Evolutionary conservation across 1,284 basidiomycete genomes (phyloP).

Genomic region (Wallemia hederae): DNA sequence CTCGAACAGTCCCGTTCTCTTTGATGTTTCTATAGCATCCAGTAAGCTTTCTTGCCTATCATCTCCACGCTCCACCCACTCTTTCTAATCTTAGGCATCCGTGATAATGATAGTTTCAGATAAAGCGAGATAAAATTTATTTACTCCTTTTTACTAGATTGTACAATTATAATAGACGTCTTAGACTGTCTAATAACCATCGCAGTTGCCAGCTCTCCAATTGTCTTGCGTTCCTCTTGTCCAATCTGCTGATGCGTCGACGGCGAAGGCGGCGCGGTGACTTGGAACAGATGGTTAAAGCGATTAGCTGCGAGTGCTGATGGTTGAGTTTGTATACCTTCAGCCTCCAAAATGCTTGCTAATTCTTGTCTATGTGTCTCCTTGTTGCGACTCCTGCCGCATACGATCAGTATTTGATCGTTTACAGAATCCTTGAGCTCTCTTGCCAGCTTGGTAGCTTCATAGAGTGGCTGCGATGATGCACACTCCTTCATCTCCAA

Average conservation of each 20-base stretch:
- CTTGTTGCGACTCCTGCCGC: background rate
- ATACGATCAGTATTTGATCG: background rate
- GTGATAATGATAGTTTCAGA: background rate
- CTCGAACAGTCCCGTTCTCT: slow-evolving; percentile 39
- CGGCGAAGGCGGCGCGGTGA: background rate
- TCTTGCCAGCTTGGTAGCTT: slow-evolving; percentile 3
- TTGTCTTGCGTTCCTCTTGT: background rate
- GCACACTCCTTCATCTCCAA: background rate
- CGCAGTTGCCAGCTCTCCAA: background rate
- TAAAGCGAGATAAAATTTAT: background rate
- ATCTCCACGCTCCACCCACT: background rate
- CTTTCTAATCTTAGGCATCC: background rate
- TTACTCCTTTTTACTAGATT: background rate
- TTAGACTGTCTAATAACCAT: background rate
- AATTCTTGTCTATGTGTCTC: background rate
- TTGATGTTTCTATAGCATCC: slow-evolving; percentile 40
- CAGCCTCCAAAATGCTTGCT: background rate
- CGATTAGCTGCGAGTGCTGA: background rate
- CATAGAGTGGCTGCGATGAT: background rate
- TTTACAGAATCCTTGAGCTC: slow-evolving; percentile 5
- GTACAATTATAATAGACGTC: background rate
- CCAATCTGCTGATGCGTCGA: background rate
- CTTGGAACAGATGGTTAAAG: background rate
- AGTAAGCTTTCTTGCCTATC: no score
- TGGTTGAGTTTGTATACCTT: background rate